Percentiles rank a stretch among this genome's conserved stretches.
phyloP scores from a whole-genome alignment of 2,329 filamentous ascomycete genomes.

The Madurella mycetomatis region DNA sequence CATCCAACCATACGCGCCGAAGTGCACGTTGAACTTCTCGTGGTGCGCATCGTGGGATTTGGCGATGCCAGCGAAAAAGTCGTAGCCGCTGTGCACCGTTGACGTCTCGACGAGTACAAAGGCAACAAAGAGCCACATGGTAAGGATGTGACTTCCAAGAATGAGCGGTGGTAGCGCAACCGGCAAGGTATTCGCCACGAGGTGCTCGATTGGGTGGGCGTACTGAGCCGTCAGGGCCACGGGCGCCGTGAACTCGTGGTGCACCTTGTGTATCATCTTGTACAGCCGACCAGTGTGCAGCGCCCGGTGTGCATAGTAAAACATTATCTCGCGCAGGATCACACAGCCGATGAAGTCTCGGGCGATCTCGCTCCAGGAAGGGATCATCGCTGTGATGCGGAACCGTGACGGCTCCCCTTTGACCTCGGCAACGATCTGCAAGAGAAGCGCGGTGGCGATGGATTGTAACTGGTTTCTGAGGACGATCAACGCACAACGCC shows the following conservation, averaged over 20 bases:
- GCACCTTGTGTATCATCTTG: conserved; percentile 49
- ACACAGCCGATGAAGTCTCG: conserved; percentile 40
- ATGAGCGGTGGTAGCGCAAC: conserved; percentile 46
- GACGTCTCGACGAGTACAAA: conserved; percentile 48
- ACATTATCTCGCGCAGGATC: conserved; percentile 45
- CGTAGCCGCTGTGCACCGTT: conserved; percentile 55
- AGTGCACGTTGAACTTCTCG: conserved; percentile 52
- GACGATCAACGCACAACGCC: conserved; percentile 41
- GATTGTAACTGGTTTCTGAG: conserved; percentile 45
- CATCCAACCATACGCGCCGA: conserved; percentile 47
- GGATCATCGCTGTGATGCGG: conserved; percentile 36
- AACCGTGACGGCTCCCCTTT: conserved; percentile 31
- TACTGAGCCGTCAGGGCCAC: conserved; percentile 53
- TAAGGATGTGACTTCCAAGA: conserved; percentile 46
- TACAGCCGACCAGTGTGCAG: conserved; percentile 49
- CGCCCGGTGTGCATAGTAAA: conserved; percentile 53
- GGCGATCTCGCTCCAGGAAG: conserved; percentile 33
- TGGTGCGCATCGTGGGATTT: conserved; percentile 54
- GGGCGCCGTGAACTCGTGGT: conserved; percentile 53
- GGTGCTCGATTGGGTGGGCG: conserved; percentile 53
- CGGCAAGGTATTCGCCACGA: conserved; percentile 50
- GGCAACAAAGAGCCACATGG: conserved; percentile 47
- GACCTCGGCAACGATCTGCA: conserved; percentile 18
- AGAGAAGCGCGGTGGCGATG: conserved; percentile 29
- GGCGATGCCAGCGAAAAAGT: conserved; percentile 46